These are phyloP conservation scores for Pythium vanterpoolii DNA, from an alignment of 352 stramenopile species.

Conservation along the genomic window DNA sequence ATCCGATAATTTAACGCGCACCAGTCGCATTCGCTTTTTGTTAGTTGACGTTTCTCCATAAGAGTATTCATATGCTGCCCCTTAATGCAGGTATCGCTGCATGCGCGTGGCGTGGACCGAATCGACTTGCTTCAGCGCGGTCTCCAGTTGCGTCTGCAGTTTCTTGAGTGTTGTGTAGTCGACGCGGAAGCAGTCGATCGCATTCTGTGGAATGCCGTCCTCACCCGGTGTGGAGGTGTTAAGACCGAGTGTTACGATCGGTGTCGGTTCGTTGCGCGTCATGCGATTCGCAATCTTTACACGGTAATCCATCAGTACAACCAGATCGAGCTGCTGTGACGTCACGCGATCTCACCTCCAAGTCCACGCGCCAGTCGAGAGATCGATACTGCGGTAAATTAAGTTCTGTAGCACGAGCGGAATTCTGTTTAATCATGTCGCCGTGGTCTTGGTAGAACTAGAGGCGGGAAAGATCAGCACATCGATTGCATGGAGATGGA, in stretches of 20 bases:
- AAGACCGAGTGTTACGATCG: conserved; percentile 66
- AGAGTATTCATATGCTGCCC: not conserved
- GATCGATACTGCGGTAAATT: conserved; percentile 54
- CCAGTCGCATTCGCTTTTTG: not conserved
- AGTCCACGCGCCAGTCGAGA: conserved; percentile 78
- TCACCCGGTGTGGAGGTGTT: conserved; percentile 29
- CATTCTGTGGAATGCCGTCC: conserved; percentile 11
- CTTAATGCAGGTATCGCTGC: conserved; percentile 66
- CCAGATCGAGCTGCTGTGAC: too few relatives aligned
- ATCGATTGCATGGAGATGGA: not conserved
- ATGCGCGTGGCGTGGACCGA: conserved; percentile 70
- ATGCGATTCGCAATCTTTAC: conserved; percentile 63
- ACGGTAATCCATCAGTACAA: not conserved
- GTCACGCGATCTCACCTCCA: too few relatives aligned
- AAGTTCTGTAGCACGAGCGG: conserved; percentile 34
- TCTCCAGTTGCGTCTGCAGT: conserved; percentile 63
- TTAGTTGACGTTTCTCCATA: not conserved
- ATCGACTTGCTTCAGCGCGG: conserved; percentile 62
- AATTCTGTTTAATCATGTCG: conserved; percentile 50
- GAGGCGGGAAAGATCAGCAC: not conserved
- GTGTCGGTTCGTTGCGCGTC: conserved; percentile 52
- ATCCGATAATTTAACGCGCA: conserved; percentile 14
- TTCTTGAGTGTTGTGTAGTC: conserved; percentile 65
- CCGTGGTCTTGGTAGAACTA: conserved; percentile 52
- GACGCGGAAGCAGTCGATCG: conserved; percentile 51